A percentile compares a stretch with the other conserved stretches of the same genome.
Evolutionary conservation across 2,329 filamentous ascomycete genomes (phyloP).

Genomic region (Talaromyces amestolkiae): DNA sequence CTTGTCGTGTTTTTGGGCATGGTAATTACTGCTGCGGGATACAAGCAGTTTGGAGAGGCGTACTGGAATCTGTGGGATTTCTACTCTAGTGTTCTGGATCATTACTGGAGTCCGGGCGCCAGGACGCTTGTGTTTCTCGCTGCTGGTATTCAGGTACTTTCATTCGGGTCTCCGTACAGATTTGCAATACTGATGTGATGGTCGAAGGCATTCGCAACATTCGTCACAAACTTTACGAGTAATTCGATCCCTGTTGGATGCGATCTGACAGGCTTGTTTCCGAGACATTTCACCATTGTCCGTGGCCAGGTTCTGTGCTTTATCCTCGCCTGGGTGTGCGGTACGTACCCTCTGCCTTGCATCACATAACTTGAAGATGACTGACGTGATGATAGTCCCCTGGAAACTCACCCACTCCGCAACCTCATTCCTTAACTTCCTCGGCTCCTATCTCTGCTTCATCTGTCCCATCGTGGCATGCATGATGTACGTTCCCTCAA

Average conservation of each 20-base stretch:
- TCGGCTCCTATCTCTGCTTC: conserved; percentile 17
- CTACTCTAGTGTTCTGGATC: conserved; percentile 9
- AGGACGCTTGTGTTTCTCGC: conserved; percentile 12
- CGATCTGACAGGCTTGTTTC: conserved; percentile 16
- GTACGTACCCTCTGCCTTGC: background rate
- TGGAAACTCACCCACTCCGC: conserved; percentile 16
- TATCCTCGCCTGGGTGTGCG: conserved; percentile 14
- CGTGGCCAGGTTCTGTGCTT: conserved; percentile 16
- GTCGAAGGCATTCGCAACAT: conserved; percentile 15
- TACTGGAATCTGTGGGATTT: conserved; percentile 19
- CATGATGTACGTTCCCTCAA: conserved; percentile 9
- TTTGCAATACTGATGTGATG: background rate
- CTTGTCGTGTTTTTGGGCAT: conserved; percentile 14
- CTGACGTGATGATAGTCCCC: background rate
- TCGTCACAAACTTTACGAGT: conserved; percentile 15
- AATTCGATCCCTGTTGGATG: conserved; percentile 16
- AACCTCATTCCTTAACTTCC: conserved; percentile 12
- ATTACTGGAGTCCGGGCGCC: conserved; percentile 14
- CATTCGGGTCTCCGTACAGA: fast-evolving
- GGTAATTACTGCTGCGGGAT: conserved; percentile 15
- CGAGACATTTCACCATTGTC: conserved; percentile 11
- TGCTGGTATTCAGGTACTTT: conserved; percentile 14
- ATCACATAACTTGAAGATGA: background rate
- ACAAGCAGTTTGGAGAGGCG: conserved; percentile 17
- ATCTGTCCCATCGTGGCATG: conserved; percentile 16